phyloP scores from a whole-genome alignment of 2,329 filamentous ascomycete species.

The Pyricularia sp. region DNA sequence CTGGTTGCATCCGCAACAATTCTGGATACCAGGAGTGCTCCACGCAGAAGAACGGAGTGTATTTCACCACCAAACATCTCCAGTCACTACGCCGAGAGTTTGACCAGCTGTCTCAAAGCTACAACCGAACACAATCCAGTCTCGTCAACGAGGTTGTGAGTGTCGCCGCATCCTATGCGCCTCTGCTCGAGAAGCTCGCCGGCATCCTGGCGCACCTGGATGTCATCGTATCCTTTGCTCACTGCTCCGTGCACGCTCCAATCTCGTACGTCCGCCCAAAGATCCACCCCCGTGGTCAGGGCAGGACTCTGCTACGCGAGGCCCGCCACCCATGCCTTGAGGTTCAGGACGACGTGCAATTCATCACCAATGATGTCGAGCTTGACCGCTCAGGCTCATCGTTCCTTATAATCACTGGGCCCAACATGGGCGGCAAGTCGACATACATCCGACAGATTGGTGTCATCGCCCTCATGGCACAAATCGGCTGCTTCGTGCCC shows the following conservation, averaged over 20 bases:
- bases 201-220: slow-evolving; percentile 85
- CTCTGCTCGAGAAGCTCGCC: slow-evolving; percentile 79
- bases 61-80: slow-evolving; percentile 81
- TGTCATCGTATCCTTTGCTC: slow-evolving; percentile 86
- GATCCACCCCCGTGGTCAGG: slow-evolving; percentile 78
- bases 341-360: slow-evolving; percentile 95
- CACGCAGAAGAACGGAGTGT: slow-evolving; percentile 97
- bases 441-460: slow-evolving; percentile 97
- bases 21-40: slow-evolving; percentile 85
- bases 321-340: slow-evolving; percentile 96
- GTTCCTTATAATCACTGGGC: slow-evolving; percentile 92
- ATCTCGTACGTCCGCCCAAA: slow-evolving; percentile 82
- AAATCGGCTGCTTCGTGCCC: slow-evolving; percentile 92
- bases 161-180: slow-evolving; percentile 88
- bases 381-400: slow-evolving; percentile 67
- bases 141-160: slow-evolving; percentile 85
- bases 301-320: slow-evolving; percentile 80
- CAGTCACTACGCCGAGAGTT: slow-evolving; percentile 76
- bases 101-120: slow-evolving; percentile 85
- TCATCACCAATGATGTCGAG: slow-evolving; percentile 94
- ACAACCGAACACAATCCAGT: slow-evolving; percentile 86
- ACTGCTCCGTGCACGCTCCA: slow-evolving; percentile 85
- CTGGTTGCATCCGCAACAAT: slow-evolving; percentile 86
- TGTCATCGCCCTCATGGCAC: slow-evolving; percentile 93
- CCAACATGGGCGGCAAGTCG: slow-evolving; percentile 98